Conservation (phyloP, 2,329 filamentous ascomycete species). For the Gnomoniopsis sp. region DNA sequence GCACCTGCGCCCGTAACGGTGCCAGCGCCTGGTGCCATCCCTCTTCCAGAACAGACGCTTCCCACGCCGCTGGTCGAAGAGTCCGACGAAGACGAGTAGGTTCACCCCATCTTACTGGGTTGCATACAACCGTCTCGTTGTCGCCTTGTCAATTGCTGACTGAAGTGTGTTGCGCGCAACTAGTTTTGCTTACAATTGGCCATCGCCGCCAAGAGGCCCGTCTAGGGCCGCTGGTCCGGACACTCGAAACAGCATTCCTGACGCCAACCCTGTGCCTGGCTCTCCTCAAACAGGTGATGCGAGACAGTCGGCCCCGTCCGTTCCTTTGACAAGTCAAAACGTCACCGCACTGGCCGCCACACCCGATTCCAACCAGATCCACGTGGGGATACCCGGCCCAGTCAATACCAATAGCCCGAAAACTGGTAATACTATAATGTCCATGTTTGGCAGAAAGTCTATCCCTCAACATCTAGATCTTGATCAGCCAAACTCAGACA, state of each 20-base stretch:
- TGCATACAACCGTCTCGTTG: neutral
- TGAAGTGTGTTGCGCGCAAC: slow-evolving; percentile 6
- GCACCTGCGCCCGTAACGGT: neutral
- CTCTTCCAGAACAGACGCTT: neutral
- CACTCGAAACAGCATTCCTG: slow-evolving; percentile 36
- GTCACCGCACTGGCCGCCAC: slow-evolving; percentile 33
- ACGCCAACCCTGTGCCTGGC: slow-evolving; percentile 35
- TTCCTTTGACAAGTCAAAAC: slow-evolving; percentile 39
- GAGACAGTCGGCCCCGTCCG: slow-evolving; percentile 23
- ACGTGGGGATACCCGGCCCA: slow-evolving; percentile 23
- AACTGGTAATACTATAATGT: slow-evolving; percentile 38
- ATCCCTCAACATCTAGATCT: slow-evolving; percentile 52
- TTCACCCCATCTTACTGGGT: neutral
- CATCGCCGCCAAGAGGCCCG: slow-evolving; percentile 18
- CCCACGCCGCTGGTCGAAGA: slow-evolving; percentile 7
- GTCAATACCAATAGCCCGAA: slow-evolving; percentile 33
- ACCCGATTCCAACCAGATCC: slow-evolving; percentile 22
- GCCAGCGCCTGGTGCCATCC: neutral
- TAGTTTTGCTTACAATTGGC: slow-evolving; percentile 19
- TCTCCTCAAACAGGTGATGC: slow-evolving; percentile 36
- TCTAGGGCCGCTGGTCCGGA: slow-evolving; percentile 22
- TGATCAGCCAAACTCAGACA: slow-evolving; percentile 34
- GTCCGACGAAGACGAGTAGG: slow-evolving; percentile 17
- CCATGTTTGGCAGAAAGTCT: slow-evolving; percentile 47
- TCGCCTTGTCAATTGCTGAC: slow-evolving; percentile 22